Evolutionary conservation across 768 basidiomycete genomes (phyloP).

Genomic region (Auricularia heimuer): DNA sequence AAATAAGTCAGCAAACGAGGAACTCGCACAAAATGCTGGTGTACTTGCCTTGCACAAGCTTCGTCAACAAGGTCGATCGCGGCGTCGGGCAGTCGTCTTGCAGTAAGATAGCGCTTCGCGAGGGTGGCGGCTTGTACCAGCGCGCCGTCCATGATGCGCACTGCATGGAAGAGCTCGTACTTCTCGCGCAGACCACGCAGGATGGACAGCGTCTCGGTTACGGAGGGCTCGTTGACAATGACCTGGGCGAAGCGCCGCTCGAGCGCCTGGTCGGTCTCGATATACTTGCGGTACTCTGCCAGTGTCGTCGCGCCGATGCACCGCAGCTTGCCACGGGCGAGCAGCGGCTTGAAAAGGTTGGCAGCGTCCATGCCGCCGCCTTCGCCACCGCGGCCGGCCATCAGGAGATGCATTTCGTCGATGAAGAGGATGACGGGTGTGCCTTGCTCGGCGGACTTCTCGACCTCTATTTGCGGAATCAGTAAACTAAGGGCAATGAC

Average conservation of each 20-base stretch:
- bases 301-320: slow-evolving; percentile 89
- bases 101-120: slow-evolving; percentile 87
- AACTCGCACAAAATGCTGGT: neutral
- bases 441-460: slow-evolving; percentile 70
- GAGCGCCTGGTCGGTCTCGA: slow-evolving; percentile 85
- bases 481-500: too few relatives aligned
- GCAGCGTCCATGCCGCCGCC: slow-evolving; percentile 93
- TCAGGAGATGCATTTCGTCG: slow-evolving; percentile 89
- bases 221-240: slow-evolving; percentile 81
- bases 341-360: slow-evolving; percentile 84
- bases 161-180: slow-evolving; percentile 78
- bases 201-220: slow-evolving; percentile 85
- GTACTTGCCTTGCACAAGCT: slow-evolving; percentile 66
- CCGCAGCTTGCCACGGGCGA: slow-evolving; percentile 63
- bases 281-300: slow-evolving; percentile 84
- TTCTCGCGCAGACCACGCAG: slow-evolving; percentile 90
- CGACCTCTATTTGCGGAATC: slow-evolving; percentile 41
- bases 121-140: slow-evolving; percentile 84
- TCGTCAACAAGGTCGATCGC: slow-evolving; percentile 92
- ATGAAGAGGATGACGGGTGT: slow-evolving; percentile 85
- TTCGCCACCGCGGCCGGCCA: slow-evolving; percentile 67
- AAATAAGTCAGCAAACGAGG: slow-evolving; percentile 5
- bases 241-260: slow-evolving; percentile 92
- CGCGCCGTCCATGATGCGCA: slow-evolving; percentile 78
- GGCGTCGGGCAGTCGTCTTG: slow-evolving; percentile 69